A percentile compares a stretch with the other conserved stretches of the same genome.
Conservation (phyloP, 331 rosid species). For the Erythrophleum ivorense region DNA sequence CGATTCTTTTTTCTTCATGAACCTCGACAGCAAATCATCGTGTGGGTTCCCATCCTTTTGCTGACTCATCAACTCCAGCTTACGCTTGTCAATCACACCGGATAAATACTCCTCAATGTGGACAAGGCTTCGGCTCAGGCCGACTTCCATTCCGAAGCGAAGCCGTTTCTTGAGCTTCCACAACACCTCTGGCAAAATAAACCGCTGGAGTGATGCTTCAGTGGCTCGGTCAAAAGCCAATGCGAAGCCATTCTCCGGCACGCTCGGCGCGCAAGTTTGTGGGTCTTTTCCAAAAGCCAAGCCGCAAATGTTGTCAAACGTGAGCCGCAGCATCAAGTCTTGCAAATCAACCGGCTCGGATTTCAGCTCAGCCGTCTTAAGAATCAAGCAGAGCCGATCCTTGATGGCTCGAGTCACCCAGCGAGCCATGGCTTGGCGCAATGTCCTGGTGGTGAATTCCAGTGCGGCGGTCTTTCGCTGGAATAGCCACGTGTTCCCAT, state of each 20-base stretch:
- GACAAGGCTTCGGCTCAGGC: constrained; percentile 74
- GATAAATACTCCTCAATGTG: constrained; percentile 75
- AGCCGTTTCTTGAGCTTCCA: constrained; percentile 90
- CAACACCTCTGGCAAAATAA: constrained; percentile 71
- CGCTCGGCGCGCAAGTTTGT: constrained; percentile 56
- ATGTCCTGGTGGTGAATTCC: constrained; percentile 82
- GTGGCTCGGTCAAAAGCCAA: constrained; percentile 88
- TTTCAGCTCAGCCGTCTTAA: constrained; percentile 54
- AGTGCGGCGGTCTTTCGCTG: constrained; percentile 90
- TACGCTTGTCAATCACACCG: constrained; percentile 71
- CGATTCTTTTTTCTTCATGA: constrained; percentile 82
- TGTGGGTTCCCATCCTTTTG: constrained; percentile 65
- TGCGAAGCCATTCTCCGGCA: constrained; percentile 68
- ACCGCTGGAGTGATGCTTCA: constrained; percentile 81
- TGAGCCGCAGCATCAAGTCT: constrained; percentile 77
- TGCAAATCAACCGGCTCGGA: constrained; percentile 68
- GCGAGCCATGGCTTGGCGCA: constrained; percentile 96
- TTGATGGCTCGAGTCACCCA: constrained; percentile 94
- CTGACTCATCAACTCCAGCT: constrained; percentile 69
- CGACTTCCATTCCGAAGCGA: constrained; percentile 84
- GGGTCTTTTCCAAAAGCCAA: constrained; percentile 88
- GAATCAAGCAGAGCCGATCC: constrained; percentile 66
- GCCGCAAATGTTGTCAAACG: constrained; percentile 94
- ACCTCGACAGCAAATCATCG: constrained; percentile 82
- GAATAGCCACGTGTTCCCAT: constrained; percentile 87